These are phyloP conservation scores for Epichloe gansuensis DNA, from an alignment of 2,329 filamentous ascomycete genomes.

Conservation along the genomic window DNA sequence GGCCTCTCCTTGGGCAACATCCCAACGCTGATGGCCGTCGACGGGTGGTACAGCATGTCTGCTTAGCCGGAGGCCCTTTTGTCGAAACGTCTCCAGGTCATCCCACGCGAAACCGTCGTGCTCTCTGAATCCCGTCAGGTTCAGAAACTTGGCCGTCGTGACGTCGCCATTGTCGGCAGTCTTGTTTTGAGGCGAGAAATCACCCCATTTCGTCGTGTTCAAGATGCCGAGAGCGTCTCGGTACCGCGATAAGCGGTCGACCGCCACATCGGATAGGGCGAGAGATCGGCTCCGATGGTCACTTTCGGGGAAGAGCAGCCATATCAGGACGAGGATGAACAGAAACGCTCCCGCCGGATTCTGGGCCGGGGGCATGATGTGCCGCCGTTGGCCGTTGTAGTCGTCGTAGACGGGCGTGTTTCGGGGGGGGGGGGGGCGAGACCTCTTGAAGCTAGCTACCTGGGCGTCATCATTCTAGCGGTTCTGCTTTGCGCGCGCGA, in stretches of 20 bases:
- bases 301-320: slow-evolving; percentile 25
- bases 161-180: slow-evolving; percentile 14
- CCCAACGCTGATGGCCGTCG: slow-evolving; percentile 28
- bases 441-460: slow-evolving; percentile 5
- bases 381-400: slow-evolving; percentile 3
- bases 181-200: slow-evolving; percentile 36
- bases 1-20: slow-evolving; percentile 24
- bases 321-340: slow-evolving; percentile 24
- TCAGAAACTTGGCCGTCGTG: slow-evolving; percentile 36
- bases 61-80: slow-evolving; percentile 50
- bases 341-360: slow-evolving; percentile 23
- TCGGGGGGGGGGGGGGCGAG: neutral
- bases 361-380: slow-evolving; percentile 31
- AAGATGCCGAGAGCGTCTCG: slow-evolving; percentile 38
- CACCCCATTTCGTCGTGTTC: slow-evolving; percentile 45
- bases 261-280: slow-evolving; percentile 22
- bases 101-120: slow-evolving; percentile 70
- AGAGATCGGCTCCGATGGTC: slow-evolving; percentile 22
- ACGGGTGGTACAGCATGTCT: slow-evolving; percentile 35
- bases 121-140: slow-evolving; percentile 64
- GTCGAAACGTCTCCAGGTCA: slow-evolving; percentile 51
- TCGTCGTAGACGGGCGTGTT: slow-evolving; percentile 1
- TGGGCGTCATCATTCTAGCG: slow-evolving; percentile 8
- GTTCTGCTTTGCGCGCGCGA: neutral
- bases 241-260: slow-evolving; percentile 37